Evolutionary conservation across 176 grass and related monocot genomes (phyloP).

Genomic region (Raddia guianensis): DNA sequence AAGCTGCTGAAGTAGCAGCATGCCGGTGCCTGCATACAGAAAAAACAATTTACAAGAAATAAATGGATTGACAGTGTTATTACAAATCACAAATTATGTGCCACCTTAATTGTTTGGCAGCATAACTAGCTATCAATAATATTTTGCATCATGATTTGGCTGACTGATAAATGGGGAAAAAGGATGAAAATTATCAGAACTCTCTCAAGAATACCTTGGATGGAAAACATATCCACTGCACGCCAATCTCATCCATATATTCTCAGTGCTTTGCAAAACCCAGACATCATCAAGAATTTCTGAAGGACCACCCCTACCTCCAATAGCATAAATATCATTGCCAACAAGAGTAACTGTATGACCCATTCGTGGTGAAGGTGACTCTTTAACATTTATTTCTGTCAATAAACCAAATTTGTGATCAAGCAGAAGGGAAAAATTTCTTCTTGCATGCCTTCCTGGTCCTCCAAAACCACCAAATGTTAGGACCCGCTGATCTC

Average conservation of each 20-base stretch:
- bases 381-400: slow-evolving; percentile 50
- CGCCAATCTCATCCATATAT: slow-evolving; percentile 61
- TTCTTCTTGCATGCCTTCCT: slow-evolving; percentile 82
- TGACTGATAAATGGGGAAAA: neutral
- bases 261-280: slow-evolving; percentile 56
- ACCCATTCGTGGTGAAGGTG: slow-evolving; percentile 81
- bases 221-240: slow-evolving; percentile 64
- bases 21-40: slow-evolving; percentile 71
- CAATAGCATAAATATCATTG: slow-evolving; percentile 73
- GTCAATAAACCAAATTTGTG: slow-evolving; percentile 58
- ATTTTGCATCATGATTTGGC: neutral
- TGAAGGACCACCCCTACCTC: slow-evolving; percentile 82
- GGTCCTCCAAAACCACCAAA: slow-evolving; percentile 97
- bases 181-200: neutral
- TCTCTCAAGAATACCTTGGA: slow-evolving; percentile 58
- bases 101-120: neutral
- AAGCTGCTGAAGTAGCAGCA: slow-evolving; percentile 57
- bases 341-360: slow-evolving; percentile 66
- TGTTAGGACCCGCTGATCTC: slow-evolving; percentile 53
- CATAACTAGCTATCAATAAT: neutral
- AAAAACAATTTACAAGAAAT: slow-evolving; percentile 34
- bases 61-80: slow-evolving; percentile 12
- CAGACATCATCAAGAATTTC: slow-evolving; percentile 92
- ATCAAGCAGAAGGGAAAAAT: slow-evolving; percentile 67
- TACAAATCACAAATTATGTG: neutral